phyloP scores from a whole-genome alignment of 805 yeast genomes.

The Naumovozyma castellii region DNA sequence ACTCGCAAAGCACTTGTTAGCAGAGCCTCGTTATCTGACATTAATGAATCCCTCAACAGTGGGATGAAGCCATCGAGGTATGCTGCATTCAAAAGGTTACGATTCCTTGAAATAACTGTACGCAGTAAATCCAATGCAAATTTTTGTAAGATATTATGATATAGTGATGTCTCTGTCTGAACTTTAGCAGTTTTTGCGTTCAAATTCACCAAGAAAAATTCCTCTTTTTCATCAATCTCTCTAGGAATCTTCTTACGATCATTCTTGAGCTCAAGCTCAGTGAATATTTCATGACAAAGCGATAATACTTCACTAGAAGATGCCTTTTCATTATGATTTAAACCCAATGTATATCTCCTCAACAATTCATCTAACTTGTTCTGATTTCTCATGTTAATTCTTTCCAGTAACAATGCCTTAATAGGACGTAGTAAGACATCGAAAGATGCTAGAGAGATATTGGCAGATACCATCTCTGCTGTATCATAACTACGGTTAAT shows the following conservation, averaged over 20 bases:
- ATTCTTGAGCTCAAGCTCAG: slow-evolving; percentile 36
- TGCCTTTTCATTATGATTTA: slow-evolving; percentile 57
- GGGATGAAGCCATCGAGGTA: slow-evolving; percentile 71
- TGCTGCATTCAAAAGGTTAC: slow-evolving; percentile 45
- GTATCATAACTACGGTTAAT: slow-evolving; percentile 82
- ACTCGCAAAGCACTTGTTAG: slow-evolving; percentile 57
- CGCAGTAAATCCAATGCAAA: slow-evolving; percentile 71
- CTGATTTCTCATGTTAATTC: slow-evolving; percentile 57
- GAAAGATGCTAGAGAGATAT: slow-evolving; percentile 51
- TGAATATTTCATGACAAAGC: slow-evolving; percentile 64
- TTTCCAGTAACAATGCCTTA: slow-evolving; percentile 50
- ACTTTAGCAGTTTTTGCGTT: slow-evolving; percentile 48
- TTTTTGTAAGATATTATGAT: slow-evolving; percentile 54
- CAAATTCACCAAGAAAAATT: slow-evolving; percentile 67
- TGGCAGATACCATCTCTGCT: slow-evolving; percentile 64
- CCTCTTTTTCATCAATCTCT: slow-evolving; percentile 37
- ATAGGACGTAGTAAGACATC: slow-evolving; percentile 57
- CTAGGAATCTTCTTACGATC: slow-evolving; percentile 13
- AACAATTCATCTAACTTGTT: slow-evolving; percentile 70
- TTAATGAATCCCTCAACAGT: slow-evolving; percentile 48
- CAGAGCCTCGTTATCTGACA: slow-evolving; percentile 69
- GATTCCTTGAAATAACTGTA: slow-evolving; percentile 57
- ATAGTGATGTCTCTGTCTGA: slow-evolving; percentile 47
- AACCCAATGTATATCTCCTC: slow-evolving; percentile 69
- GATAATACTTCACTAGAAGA: slow-evolving; percentile 50